These are phyloP conservation scores for Boletus pseudopeckii DNA, from an alignment of 768 basidiomycete genomes.

Conservation along the genomic window DNA sequence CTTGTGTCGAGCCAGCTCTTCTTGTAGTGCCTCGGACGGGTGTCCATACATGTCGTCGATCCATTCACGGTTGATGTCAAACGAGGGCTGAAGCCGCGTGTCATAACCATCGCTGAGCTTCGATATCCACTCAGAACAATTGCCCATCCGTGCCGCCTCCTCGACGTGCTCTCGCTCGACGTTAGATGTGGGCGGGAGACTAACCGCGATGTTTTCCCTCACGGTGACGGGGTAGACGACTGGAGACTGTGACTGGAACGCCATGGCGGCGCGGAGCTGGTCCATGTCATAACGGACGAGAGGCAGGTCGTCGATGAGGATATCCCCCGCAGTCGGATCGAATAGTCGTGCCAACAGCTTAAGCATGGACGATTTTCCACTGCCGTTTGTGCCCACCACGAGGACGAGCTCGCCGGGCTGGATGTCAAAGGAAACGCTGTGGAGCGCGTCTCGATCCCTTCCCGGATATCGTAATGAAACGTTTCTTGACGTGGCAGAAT, in stretches of 20 bases:
- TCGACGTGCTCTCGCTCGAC: slow-evolving; percentile 19
- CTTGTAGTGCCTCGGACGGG: slow-evolving; percentile 20
- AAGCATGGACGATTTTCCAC: slow-evolving; percentile 36
- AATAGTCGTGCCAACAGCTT: slow-evolving; percentile 50
- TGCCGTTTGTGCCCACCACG: slow-evolving; percentile 30
- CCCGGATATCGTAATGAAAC: slow-evolving; percentile 26
- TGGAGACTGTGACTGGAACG: slow-evolving; percentile 50
- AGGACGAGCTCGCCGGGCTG: slow-evolving; percentile 30
- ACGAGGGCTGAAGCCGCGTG: slow-evolving; percentile 30
- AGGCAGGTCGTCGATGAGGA: slow-evolving; percentile 43
- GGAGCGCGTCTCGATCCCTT: slow-evolving; percentile 19
- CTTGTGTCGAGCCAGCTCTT: slow-evolving; percentile 21
- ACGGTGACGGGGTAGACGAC: slow-evolving; percentile 47
- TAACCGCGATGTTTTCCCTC: slow-evolving; percentile 40
- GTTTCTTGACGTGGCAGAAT: slow-evolving; percentile 3
- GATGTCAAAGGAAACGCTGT: slow-evolving; percentile 27
- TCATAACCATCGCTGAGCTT: slow-evolving; percentile 31
- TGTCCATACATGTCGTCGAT: slow-evolving; percentile 15
- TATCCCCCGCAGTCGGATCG: slow-evolving; percentile 41
- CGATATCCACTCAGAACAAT: slow-evolving; percentile 31
- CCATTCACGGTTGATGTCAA: slow-evolving; percentile 20
- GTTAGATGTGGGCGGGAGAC: slow-evolving; percentile 16
- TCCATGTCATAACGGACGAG: slow-evolving; percentile 36
- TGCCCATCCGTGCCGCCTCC: slow-evolving; percentile 33
- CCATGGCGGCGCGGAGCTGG: slow-evolving; percentile 43